Percentiles rank a stretch among this genome's conserved stretches.
These are phyloP conservation scores for Mycena metata DNA, from an alignment of 768 basidiomycete genomes.

Conservation along the genomic window DNA sequence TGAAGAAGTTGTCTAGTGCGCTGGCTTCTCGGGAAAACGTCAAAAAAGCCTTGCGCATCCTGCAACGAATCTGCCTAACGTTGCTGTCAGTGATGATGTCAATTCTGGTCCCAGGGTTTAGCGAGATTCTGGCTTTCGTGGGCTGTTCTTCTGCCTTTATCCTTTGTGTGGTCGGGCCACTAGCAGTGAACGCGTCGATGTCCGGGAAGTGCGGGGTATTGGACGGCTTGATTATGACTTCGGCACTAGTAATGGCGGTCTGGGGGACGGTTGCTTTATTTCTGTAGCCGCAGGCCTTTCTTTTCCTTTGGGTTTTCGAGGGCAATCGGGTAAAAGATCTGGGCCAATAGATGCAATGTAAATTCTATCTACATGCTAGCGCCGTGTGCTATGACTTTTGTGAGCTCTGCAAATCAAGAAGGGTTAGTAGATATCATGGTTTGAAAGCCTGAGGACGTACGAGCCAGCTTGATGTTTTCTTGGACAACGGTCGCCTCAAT, in stretches of 20 bases:
- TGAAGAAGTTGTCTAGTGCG: constrained; percentile 50
- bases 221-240: constrained; percentile 67
- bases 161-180: constrained; percentile 82
- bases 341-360: constrained; percentile 19
- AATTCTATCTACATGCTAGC: constrained; percentile 45
- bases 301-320: neutral
- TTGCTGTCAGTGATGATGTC: constrained; percentile 75
- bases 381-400: constrained; percentile 82
- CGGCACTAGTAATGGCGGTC: constrained; percentile 74
- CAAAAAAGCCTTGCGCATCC: constrained; percentile 57
- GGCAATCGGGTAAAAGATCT: neutral
- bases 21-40: constrained; percentile 44
- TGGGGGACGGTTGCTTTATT: constrained; percentile 85
- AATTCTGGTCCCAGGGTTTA: constrained; percentile 84
- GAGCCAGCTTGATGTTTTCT: constrained; percentile 84
- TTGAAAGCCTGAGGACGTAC: constrained; percentile 59
- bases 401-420: constrained; percentile 64
- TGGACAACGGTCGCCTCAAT: constrained; percentile 89
- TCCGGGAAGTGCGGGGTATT: constrained; percentile 60
- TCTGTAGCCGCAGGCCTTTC: constrained; percentile 41
- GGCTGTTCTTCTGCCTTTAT: constrained; percentile 89
- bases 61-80: constrained; percentile 73
- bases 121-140: constrained; percentile 88
- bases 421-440: constrained; percentile 10
- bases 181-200: constrained; percentile 77